Base-by-base conservation (phyloP, 2,329 filamentous ascomycete genomes). In the Paracoccidioides lutzii region DNA sequence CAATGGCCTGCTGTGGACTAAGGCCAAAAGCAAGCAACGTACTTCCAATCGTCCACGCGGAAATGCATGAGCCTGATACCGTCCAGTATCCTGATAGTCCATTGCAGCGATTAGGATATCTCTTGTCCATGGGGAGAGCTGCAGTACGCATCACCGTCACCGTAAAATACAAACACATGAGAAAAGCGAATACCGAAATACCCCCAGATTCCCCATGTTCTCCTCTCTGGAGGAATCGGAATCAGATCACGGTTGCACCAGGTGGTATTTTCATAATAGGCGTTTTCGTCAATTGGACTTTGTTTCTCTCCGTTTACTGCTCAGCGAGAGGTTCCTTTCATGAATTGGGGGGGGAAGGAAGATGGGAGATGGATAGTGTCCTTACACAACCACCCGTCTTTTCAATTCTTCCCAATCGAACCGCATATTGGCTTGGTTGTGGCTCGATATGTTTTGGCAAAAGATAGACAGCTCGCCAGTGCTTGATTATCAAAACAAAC, bases 171-270 rank as follows among this genome's bases (percentile, higher is more conserved):
- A 33, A n/a, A n/a, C 52, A 15, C 10, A 42, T 38, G 12, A 52
- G 15, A 28, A 45, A 52, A 22, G 22, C 51, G 35, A 54, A 44
- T 53, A 63, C 63, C 63, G 52, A 59, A 61, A 51, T 61, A 64
- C 15, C 61, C 61, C 58, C 61, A 66, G 38, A 64, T 56, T 9
- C 61, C 63, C 62, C 62, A 67, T 6, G 64, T 66, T 37, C 64
- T 58, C 49, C 64, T 59, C 28, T 63, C 59, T 3, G 57, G 60
- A 28, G 65, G 65, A 53, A 66, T 63, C 40, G 65, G 65, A 28
- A 65, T 64, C 40, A 67, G 55, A 52, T 67, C 65, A 53, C 64
- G 58, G 52, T 67, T 67, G 56, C 62, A 63, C 65, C 64, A 66
- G 30, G 58, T 58, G 2, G 64, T 62, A 48, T 63, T 64, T 43